Evolutionary conservation across 345 rosid species (phyloP), one percentile per base, ranked within the genome.

Genomic region (Alliaria petiolata): DNA sequence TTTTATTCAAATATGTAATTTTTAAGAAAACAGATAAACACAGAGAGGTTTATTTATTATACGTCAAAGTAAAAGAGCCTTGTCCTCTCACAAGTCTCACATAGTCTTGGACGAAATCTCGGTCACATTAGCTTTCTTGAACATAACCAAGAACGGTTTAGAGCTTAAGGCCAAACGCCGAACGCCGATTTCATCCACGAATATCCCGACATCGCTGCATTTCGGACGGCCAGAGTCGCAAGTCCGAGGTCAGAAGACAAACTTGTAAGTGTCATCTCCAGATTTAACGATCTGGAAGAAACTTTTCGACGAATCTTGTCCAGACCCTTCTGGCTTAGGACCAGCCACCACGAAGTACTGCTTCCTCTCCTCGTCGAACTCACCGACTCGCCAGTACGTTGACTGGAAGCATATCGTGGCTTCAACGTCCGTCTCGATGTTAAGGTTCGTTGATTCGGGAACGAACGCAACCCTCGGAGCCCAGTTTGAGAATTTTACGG

Each of bases 261-360:
- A 80, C 82, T 90, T 90, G 83, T 84, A 86, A 45, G 38, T 53
- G 31, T 67, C 71, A 31, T 67, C 73, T 6, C 58, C 74, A 33
- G 63, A 12, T 78, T 77, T 83, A 76, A 75, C 70, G 10, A 90
- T 87, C 82, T 82, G 74, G 69, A 85, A 83, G 86, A 88, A 90
- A 65, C 83, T 90, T 80, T 65, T 70, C 2, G 39, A 2, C 0
- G 88, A 84, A 19, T 75, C 64, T 3, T 19, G 15, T n/a, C 82
- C 82, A 0, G 70, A 77, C 16, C 78, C 82, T 44, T 86, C 84
- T 56, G 61, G 82, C 2, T 70, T 78, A 9, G 84, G 85, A 7
- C 83, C 87, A 30, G 77, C 81, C 2, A 51, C 74, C 69, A 85
- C 76, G 33, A 84, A 79, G 72, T 79, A 75, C 46, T 84, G 82